Evolutionary conservation across 768 basidiomycete species (phyloP), one percentile per base, ranked within the genome.

Genomic region (Pholiota molesta): DNA sequence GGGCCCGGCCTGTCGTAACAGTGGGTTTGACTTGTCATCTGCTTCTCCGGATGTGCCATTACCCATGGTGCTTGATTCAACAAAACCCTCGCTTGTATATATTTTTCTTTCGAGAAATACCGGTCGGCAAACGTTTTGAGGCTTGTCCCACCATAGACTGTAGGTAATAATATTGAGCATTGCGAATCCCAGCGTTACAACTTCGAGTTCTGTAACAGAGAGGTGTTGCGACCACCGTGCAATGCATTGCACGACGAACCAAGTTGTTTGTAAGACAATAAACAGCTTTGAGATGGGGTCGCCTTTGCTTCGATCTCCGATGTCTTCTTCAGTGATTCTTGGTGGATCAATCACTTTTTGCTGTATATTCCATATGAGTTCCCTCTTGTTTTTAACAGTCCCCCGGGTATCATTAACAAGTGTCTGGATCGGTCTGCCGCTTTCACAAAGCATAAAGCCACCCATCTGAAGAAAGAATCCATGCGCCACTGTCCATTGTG

Each of bases 121-220:
- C 11, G 55, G 39, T 6, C 61, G 21, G 7, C 62, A 62, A 0
- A 79, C 73, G 57, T 75, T 72, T 9, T 73, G 67, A 1, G 78
- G 79, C 64, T 81, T 81, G 26, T 71, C 42, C 78, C 74, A 79
- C 79, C 79, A 79, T 2, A 75, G 53, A 2, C 57, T 33, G 62
- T 77, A 79, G 16, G 67, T 72, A 13, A 69, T 59, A 13, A 70
- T 60, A 28, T 72, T 77, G 31, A 78, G 62, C 3, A 75, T n/a
- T n/a, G n/a, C n/a, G n/a, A n/a, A n/a, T 0, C 73, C 76, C 23
- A 78, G 31, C 1, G 78, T 80, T 5, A 71, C 64, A 14, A 78
- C 62, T 61, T 80, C 76, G 10, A 79, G 69, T 31, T 75, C 70
- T 5, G 74, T 75, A 14, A 76, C 44, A 2, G 72, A 66, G 5